Evolutionary conservation across 495 filamentous ascomycete genomes (phyloP).

Genomic region (Aspergillus taichungensis): DNA sequence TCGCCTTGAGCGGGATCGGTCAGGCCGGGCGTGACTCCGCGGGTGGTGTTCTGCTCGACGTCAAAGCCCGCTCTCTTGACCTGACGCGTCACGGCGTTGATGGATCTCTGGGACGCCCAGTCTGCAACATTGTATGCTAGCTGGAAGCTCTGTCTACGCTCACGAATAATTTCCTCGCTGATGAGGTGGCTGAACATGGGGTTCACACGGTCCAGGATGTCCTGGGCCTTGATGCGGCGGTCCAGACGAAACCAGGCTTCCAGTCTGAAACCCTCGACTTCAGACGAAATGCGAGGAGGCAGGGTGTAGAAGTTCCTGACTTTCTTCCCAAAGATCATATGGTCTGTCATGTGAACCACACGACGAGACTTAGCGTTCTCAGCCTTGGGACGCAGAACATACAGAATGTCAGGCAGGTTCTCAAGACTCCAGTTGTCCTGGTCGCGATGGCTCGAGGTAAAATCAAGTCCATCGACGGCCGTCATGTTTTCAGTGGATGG

Average conservation of each 20-base stretch:
- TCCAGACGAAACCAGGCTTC: slow-evolving; percentile 18
- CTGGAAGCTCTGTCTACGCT: slow-evolving; percentile 7
- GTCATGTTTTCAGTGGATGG: not conserved
- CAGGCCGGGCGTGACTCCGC: slow-evolving; percentile 10
- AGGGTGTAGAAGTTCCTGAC: slow-evolving; percentile 6
- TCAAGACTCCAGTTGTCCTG: slow-evolving; percentile 11
- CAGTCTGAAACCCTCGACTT: slow-evolving; percentile 14
- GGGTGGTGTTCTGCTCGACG: slow-evolving; percentile 6
- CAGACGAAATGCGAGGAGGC: slow-evolving; percentile 11
- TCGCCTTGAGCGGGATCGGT: slow-evolving; percentile 5
- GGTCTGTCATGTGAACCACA: not conserved
- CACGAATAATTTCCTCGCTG: not conserved
- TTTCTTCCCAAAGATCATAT: slow-evolving; percentile 7
- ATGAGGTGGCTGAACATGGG: slow-evolving; percentile 2
- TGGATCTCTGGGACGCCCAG: slow-evolving; percentile 7
- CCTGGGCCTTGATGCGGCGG: slow-evolving; percentile 8
- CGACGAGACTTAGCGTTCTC: not conserved
- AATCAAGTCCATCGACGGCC: slow-evolving; percentile 1
- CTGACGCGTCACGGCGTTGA: not conserved
- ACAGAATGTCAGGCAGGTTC: slow-evolving; percentile 15
- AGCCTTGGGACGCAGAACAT: slow-evolving; percentile 4
- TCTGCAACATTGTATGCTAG: slow-evolving; percentile 3
- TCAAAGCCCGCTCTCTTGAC: slow-evolving; percentile 2
- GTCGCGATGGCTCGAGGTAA: slow-evolving; percentile 3
- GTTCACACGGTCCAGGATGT: slow-evolving; percentile 17